Percentiles rank a stretch among this genome's conserved stretches.
Evolutionary conservation across 192 early-diverging fungal genomes (phyloP).

Genomic region (Backusella morwellensis): DNA sequence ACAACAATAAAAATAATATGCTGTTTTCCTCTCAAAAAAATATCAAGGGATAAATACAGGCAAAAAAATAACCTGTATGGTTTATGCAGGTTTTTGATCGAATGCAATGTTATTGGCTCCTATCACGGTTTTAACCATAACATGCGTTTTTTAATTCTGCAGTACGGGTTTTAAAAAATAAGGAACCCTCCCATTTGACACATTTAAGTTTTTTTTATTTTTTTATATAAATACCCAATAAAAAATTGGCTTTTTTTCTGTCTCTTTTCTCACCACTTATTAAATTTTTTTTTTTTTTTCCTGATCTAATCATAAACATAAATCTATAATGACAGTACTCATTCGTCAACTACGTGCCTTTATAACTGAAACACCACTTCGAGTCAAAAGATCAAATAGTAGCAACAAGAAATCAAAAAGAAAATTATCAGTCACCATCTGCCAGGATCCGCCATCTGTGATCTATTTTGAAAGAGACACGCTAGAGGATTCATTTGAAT

Average conservation of each 20-base stretch:
- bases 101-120: background rate
- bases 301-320: background rate
- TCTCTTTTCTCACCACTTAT: background rate
- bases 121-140: background rate
- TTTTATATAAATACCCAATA: slow-evolving; percentile 4
- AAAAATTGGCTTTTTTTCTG: background rate
- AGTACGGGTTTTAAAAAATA: background rate
- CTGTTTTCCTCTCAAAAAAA: background rate
- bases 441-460: slow-evolving; percentile 26
- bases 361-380: slow-evolving; percentile 13
- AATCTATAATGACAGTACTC: slow-evolving; percentile 12
- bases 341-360: slow-evolving; percentile 14
- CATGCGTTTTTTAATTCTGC: background rate
- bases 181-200: background rate
- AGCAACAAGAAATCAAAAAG: background rate
- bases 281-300: background rate
- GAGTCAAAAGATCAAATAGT: background rate
- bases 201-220: background rate
- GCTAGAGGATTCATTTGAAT: slow-evolving; percentile 21
- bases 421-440: slow-evolving; percentile 23
- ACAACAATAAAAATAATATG: background rate
- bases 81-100: background rate
- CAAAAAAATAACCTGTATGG: background rate
- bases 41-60: background rate
- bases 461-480: slow-evolving; percentile 22